These are phyloP conservation scores for Phaffia australis DNA, from an alignment of 768 basidiomycete species.

Conservation along the genomic window DNA sequence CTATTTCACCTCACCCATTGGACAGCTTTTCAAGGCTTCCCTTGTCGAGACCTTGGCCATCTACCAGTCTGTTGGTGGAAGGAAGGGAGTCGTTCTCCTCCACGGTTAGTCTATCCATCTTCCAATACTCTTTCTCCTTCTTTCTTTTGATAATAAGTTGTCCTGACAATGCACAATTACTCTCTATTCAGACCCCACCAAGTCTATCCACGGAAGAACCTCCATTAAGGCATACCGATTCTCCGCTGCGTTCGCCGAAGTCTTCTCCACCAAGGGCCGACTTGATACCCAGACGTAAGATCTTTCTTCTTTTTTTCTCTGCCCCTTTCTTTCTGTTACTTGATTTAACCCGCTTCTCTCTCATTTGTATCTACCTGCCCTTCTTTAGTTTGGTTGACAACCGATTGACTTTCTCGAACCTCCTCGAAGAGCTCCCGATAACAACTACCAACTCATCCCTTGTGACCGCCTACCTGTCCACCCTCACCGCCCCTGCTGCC, in stretches of 20 bases:
- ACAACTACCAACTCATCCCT: conserved; percentile 22
- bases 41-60: conserved; percentile 72
- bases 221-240: conserved; percentile 81
- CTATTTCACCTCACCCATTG: conserved; percentile 78
- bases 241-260: conserved; percentile 66
- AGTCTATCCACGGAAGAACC: conserved; percentile 68
- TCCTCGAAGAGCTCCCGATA: conserved; percentile 24
- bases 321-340: not conserved
- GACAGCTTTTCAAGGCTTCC: conserved; percentile 72
- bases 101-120: conserved; percentile 51
- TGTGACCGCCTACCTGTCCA: conserved; percentile 22
- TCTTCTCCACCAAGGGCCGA: conserved; percentile 61
- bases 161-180: conserved; percentile 2
- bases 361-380: not conserved
- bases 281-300: conserved; percentile 75
- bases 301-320: not conserved
- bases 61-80: conserved; percentile 72
- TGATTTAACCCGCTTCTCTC: not conserved
- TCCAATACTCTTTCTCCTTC: not conserved
- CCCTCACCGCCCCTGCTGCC: conserved; percentile 14
- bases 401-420: conserved; percentile 22
- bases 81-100: conserved; percentile 73
- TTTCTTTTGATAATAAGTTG: conserved; percentile 17
- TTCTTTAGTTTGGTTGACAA: conserved; percentile 19
- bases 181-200: conserved; percentile 53